Base-by-base conservation (phyloP, 2,329 filamentous ascomycete genomes). In the Pestalotiopsis sp. region DNA sequence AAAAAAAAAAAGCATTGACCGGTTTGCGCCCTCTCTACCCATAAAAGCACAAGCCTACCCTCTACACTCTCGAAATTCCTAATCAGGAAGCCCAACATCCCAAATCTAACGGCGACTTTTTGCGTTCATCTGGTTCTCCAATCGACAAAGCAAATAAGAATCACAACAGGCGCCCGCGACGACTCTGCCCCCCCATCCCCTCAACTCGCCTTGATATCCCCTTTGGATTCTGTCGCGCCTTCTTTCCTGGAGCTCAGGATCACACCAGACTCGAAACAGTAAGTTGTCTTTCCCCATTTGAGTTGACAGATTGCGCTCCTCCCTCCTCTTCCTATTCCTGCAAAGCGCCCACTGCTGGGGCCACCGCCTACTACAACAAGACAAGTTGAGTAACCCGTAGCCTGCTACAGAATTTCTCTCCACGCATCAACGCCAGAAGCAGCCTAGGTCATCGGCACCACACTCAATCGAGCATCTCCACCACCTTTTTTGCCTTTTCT, bases 371-470 rank as follows among this genome's bases (percentile, higher is more conserved):
- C 70, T 70, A 82, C 81, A 77, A 81, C 81, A 77, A 80, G 66
- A 59, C 67, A 70, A 64, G 60, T 60, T 39, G 45, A 66, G 57
- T 38, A 78, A 77, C 75, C 77, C 79, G 77, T 76, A 80, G 80
- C 78, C 79, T 80, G 79, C 81, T 80, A 81, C 79, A 80, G 82
- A 79, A 76, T 78, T 52, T 52, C 81, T 83, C 83, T 84, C 83
- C 85, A 67, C 65, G 83, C 83, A 49, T 83, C 83, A 82, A 83
- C 83, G 82, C 87, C 87, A 87, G 86, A 89, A 89, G 84, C 83
- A 89, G 87, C 87, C 88, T 89, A 89, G 87, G 85, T 85, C 85
- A 84, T 88, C 86, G 85, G 86, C 86, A 88, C 85, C 84, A 88
- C 85, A 83, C 87, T 87, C 87, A 87, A 89, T 89, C 82, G 82